A percentile compares a stretch with the other conserved stretches of the same genome.
Evolutionary conservation across 768 basidiomycete genomes (phyloP).

Genomic region (Pholiota molesta): DNA sequence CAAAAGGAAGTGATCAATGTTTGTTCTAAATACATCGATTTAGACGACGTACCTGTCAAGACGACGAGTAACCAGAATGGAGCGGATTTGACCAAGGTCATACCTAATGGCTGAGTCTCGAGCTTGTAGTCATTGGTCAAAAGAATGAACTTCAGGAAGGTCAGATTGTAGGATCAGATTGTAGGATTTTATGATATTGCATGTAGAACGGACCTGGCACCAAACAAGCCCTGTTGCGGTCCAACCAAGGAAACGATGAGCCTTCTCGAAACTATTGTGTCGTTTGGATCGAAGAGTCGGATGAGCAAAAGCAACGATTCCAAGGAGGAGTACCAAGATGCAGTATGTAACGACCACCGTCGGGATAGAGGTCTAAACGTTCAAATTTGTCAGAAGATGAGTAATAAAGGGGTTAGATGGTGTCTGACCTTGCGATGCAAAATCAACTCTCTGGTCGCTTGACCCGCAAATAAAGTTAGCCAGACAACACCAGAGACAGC

Average conservation of each 20-base stretch:
- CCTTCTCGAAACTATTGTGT: slow-evolving; percentile 57
- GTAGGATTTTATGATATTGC: not conserved
- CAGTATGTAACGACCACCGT: slow-evolving; percentile 55
- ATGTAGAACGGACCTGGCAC: slow-evolving; percentile 45
- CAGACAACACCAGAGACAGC: slow-evolving; percentile 57
- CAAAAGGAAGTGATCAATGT: not conserved
- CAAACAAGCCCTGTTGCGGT: slow-evolving; percentile 53
- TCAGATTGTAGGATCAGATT: not conserved
- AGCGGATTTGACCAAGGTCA: slow-evolving; percentile 44
- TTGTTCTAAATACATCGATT: not conserved
- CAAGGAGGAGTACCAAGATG: slow-evolving; percentile 48
- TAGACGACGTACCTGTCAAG: slow-evolving; percentile 40
- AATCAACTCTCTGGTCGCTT: slow-evolving; percentile 53
- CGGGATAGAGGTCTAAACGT: slow-evolving; percentile 41
- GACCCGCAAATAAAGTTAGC: slow-evolving; percentile 51
- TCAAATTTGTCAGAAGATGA: not conserved
- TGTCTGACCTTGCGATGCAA: slow-evolving; percentile 34
- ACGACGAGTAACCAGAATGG: slow-evolving; percentile 62
- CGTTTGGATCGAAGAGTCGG: slow-evolving; percentile 47
- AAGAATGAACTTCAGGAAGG: slow-evolving; percentile 42
- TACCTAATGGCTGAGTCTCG: slow-evolving; percentile 38
- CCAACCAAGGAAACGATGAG: slow-evolving; percentile 64
- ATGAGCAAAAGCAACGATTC: slow-evolving; percentile 54
- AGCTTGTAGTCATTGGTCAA: slow-evolving; percentile 55
- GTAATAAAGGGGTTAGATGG: not conserved